Conservation (phyloP, 371 early-diverging fungal genomes). For the Saksenaea oblongispora region DNA sequence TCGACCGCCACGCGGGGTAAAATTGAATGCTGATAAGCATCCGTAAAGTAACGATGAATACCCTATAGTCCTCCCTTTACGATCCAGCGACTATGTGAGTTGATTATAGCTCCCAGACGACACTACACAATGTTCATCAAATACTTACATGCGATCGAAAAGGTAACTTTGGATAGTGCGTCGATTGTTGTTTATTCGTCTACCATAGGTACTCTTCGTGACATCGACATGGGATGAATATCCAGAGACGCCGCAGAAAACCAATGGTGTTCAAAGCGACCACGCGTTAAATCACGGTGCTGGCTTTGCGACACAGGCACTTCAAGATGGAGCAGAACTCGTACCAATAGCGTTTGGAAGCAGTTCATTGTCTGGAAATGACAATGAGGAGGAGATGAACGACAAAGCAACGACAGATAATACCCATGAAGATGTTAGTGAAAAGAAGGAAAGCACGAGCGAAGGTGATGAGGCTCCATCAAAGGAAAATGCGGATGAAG, state of each 20-base stretch:
- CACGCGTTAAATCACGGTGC: not conserved
- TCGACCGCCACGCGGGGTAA: conserved; percentile 39
- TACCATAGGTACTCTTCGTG: conserved; percentile 32
- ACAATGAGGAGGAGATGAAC: not conserved
- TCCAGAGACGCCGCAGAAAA: conserved; percentile 11
- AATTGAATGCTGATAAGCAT: not conserved
- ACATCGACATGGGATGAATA: conserved; percentile 44
- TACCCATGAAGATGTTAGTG: not conserved
- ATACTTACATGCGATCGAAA: conserved; percentile 61
- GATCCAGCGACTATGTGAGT: conserved; percentile 59
- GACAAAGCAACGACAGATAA: not conserved
- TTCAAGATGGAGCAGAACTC: conserved; percentile 18
- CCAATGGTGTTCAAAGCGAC: conserved; percentile 9
- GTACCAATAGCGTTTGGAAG: conserved; percentile 23
- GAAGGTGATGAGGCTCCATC: not conserved
- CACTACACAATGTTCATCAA: conserved; percentile 57
- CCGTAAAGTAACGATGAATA: not conserved
- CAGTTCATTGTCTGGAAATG: not conserved
- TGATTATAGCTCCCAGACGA: conserved; percentile 46
- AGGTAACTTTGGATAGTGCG: conserved; percentile 28
- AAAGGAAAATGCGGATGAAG: not conserved
- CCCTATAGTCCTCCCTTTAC: conserved; percentile 55
- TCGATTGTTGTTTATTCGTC: not conserved
- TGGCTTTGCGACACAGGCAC: not conserved
- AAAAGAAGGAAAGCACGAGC: not conserved